phyloP scores from a whole-genome alignment of 805 yeast genomes.

The Starmerella powellii region DNA sequence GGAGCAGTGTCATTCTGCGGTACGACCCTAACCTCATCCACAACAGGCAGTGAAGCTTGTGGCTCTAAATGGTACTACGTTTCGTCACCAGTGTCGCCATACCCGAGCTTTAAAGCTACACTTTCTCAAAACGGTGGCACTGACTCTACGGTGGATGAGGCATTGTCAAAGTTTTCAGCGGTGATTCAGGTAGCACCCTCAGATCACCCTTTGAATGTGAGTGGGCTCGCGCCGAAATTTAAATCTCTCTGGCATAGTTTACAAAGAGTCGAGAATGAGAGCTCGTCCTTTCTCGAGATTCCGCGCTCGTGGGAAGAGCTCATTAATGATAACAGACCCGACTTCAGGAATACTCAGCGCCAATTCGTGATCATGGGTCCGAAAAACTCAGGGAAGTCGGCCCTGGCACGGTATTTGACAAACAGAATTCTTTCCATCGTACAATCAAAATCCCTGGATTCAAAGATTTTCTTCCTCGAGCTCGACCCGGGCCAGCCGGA shows the following conservation, averaged over 20 bases:
- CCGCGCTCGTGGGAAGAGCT: constrained; percentile 20
- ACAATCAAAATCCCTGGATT: constrained; percentile 13
- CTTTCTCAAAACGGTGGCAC: constrained; percentile 1
- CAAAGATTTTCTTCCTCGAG: constrained; percentile 46
- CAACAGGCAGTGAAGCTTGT: not conserved
- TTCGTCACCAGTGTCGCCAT: constrained; percentile 21
- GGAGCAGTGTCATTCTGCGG: constrained; percentile 28
- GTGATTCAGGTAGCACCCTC: constrained; percentile 8
- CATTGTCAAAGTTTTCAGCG: not conserved
- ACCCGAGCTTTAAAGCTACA: constrained; percentile 15
- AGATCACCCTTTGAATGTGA: constrained; percentile 3
- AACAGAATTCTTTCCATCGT: constrained; percentile 6
- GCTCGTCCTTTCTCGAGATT: not conserved
- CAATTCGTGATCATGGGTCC: constrained; percentile 42
- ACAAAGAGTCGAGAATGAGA: not conserved
- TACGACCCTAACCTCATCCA: constrained; percentile 9
- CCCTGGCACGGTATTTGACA: constrained; percentile 41
- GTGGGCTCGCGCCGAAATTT: constrained; percentile 24
- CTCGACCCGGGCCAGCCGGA: constrained; percentile 88
- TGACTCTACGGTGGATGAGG: not conserved
- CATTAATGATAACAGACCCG: constrained; percentile 4
- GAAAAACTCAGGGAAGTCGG: constrained; percentile 75
- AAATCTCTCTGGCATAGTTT: constrained; percentile 20
- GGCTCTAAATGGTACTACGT: not conserved
- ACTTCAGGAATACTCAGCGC: not conserved